Percentiles rank a stretch among this genome's conserved stretches.
Conservation (phyloP, 495 filamentous ascomycete genomes). For the Penicillium ucsense region DNA sequence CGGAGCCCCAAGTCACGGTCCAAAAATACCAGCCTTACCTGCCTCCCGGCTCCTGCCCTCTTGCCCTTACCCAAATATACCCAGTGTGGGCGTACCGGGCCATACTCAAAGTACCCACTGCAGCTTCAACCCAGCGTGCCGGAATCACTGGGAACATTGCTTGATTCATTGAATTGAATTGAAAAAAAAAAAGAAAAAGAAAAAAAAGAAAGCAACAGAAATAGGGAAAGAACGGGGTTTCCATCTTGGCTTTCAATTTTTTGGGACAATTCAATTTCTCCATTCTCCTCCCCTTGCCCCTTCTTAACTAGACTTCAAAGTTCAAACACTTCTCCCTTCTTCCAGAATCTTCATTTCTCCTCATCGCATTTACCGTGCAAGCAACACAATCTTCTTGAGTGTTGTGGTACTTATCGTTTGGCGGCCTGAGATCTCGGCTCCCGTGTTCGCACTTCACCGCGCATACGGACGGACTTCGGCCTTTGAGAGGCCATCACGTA, state of each 20-base stretch:
- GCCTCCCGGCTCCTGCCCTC: too few relatives aligned
- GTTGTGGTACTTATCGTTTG: too few relatives aligned
- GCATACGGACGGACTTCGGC: conserved; percentile 11
- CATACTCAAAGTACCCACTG: conserved; percentile 14
- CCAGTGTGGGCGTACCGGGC: background rate
- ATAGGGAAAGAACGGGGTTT: too few relatives aligned
- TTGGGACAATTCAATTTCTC: conserved; percentile 14
- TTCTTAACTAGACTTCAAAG: background rate
- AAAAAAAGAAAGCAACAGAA: too few relatives aligned
- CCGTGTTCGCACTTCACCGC: conserved; percentile 11
- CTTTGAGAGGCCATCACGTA: conserved; percentile 29
- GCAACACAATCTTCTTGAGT: too few relatives aligned
- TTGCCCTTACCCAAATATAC: background rate
- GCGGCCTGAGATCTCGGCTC: too few relatives aligned
- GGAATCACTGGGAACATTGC: conserved; percentile 9
- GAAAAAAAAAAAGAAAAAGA: too few relatives aligned
- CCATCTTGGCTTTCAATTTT: too few relatives aligned
- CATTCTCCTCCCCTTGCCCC: conserved; percentile 2
- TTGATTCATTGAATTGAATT: conserved; percentile 17
- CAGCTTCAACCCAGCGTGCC: conserved; percentile 17
- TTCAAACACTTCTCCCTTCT: background rate
- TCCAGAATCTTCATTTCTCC: background rate
- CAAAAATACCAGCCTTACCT: background rate
- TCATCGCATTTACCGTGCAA: too few relatives aligned
- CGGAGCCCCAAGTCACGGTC: background rate